A percentile compares a stretch with the other conserved stretches of the same genome.
phyloP scores from a whole-genome alignment of 352 stramenopile genomes.

The Globisporangium okanoganense region DNA sequence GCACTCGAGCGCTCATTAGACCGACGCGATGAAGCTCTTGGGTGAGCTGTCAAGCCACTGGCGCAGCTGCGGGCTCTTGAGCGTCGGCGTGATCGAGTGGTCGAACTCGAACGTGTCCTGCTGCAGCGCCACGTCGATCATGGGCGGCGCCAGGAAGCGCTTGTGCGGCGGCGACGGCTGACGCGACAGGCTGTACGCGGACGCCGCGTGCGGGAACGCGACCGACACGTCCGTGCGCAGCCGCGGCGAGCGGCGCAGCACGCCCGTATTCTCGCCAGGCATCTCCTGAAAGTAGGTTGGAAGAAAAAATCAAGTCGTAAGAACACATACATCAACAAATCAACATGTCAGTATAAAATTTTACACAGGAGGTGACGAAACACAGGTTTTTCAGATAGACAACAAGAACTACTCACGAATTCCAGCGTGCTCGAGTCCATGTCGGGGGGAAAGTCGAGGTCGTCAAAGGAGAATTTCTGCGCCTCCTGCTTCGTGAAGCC shows the following conservation, averaged over 20 bases:
- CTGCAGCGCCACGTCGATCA: constrained; percentile 76
- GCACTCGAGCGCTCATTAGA: no score
- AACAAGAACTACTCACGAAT: constrained; percentile 45
- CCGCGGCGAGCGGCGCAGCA: constrained; percentile 72
- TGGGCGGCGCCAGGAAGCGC: constrained; percentile 52
- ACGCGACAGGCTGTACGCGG: constrained; percentile 36
- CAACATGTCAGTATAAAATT: background rate
- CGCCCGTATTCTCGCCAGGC: constrained; percentile 42
- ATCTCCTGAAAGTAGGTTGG: constrained; percentile 44
- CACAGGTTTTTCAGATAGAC: no score
- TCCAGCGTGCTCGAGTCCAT: constrained; percentile 70
- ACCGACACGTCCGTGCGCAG: constrained; percentile 80
- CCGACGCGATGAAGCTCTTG: constrained; percentile 78
- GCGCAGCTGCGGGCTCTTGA: constrained; percentile 80
- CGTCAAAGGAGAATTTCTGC: constrained; percentile 85
- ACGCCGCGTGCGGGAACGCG: constrained; percentile 65
- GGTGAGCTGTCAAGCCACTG: constrained; percentile 83
- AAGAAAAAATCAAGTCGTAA: background rate
- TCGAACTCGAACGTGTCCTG: constrained; percentile 86
- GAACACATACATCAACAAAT: background rate
- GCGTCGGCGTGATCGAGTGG: constrained; percentile 79
- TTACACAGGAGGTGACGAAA: background rate
- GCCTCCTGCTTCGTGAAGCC: constrained; percentile 68
- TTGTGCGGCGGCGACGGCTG: constrained; percentile 70
- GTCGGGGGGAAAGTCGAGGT: constrained; percentile 70